phyloP scores from a whole-genome alignment of 2,329 filamentous ascomycete species.

The Phialocephala subalpina region DNA sequence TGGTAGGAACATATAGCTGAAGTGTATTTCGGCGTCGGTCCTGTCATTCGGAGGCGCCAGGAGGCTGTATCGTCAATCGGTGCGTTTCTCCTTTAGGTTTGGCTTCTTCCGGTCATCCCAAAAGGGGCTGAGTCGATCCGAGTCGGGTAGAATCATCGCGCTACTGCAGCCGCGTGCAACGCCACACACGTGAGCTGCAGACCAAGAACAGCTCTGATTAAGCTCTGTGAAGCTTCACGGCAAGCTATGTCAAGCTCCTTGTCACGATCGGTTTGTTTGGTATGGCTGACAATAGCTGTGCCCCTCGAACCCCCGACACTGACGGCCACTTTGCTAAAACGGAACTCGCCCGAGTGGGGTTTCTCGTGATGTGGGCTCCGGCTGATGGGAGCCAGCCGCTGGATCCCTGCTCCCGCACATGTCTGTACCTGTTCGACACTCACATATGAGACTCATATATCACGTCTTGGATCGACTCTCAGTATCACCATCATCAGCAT shows the following conservation, averaged over 20 bases:
- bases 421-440: neutral
- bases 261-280: neutral
- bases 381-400: conserved; percentile 19
- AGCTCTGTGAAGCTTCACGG: neutral
- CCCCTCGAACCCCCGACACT: conserved; percentile 15
- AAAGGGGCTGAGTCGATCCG: conserved; percentile 6
- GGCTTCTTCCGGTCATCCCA: neutral
- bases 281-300: conserved; percentile 6
- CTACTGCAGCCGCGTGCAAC: neutral
- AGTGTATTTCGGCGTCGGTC: conserved; percentile 17
- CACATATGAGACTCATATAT: conserved; percentile 23
- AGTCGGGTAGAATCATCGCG: neutral
- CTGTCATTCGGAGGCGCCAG: conserved; percentile 8
- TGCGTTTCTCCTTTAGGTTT: conserved; percentile 10
- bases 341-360: conserved; percentile 19
- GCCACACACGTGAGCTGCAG: conserved; percentile 11
- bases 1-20: conserved; percentile 6
- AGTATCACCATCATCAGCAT: conserved; percentile 4
- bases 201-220: conserved; percentile 1
- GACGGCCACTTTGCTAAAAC: conserved; percentile 23
- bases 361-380: conserved; percentile 8
- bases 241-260: conserved; percentile 9
- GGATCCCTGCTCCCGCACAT: neutral
- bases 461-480: conserved; percentile 17
- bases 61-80: conserved; percentile 14